phyloP scores from a whole-genome alignment of 1,284 basidiomycete genomes.

The Rhodotorula sp. region DNA sequence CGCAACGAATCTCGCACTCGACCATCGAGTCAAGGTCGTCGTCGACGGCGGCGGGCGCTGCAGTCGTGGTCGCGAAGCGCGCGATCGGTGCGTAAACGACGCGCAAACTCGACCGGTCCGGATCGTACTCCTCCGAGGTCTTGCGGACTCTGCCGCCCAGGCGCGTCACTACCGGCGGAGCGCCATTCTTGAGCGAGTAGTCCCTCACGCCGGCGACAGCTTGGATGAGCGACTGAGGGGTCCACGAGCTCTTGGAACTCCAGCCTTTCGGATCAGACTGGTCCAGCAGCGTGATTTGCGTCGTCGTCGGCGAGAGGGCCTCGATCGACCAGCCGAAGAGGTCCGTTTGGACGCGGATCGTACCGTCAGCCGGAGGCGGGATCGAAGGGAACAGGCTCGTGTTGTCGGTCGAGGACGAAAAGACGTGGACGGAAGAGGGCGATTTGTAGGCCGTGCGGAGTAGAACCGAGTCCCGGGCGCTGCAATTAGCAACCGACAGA shows the following conservation, averaged over 20 bases:
- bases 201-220: constrained; percentile 52
- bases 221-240: constrained; percentile 76
- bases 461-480: constrained; percentile 84
- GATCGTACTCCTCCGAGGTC: constrained; percentile 68
- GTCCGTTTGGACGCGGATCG: constrained; percentile 92
- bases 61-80: too few relatives aligned
- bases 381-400: constrained; percentile 77
- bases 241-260: constrained; percentile 84
- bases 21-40: constrained; percentile 50
- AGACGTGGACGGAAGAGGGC: constrained; percentile 89
- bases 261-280: constrained; percentile 97
- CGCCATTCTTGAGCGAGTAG: constrained; percentile 81
- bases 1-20: constrained; percentile 93
- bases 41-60: too few relatives aligned
- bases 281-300: constrained; percentile 88
- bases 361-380: constrained; percentile 67
- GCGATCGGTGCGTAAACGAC: constrained; percentile 71
- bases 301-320: constrained; percentile 90
- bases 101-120: constrained; percentile 76
- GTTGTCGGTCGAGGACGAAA: constrained; percentile 92
- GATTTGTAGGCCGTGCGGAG: constrained; percentile 97
- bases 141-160: constrained; percentile 76
- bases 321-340: constrained; percentile 97
- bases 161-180: constrained; percentile 83
- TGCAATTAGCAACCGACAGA: constrained; percentile 48